A percentile compares a stretch with the other conserved stretches of the same genome.
Evolutionary conservation across 2,329 filamentous ascomycete genomes (phyloP).

Genomic region (Pseudocercospora crystallina): DNA sequence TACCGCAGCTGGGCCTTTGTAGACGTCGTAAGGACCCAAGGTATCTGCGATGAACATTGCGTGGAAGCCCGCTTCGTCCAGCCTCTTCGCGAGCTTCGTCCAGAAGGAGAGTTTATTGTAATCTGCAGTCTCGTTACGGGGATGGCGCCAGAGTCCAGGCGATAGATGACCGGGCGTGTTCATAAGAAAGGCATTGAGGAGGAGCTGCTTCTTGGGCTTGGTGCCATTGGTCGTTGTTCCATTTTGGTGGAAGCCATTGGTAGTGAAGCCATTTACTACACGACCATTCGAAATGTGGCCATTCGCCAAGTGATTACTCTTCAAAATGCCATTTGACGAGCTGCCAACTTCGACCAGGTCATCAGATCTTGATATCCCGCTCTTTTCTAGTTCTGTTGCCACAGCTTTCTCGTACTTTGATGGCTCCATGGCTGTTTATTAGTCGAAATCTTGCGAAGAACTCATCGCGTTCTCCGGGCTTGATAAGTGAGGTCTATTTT

Average conservation of each 20-base stretch:
- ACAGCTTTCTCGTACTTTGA: too few relatives aligned
- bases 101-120: slow-evolving; percentile 62
- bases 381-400: too few relatives aligned
- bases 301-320: too few relatives aligned
- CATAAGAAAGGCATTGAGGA: slow-evolving; percentile 43
- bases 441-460: too few relatives aligned
- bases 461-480: too few relatives aligned
- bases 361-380: too few relatives aligned
- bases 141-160: slow-evolving; percentile 61
- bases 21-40: slow-evolving; percentile 66
- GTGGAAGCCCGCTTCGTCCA: slow-evolving; percentile 63
- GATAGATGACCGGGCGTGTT: slow-evolving; percentile 50
- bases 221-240: slow-evolving; percentile 2
- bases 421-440: too few relatives aligned
- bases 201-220: slow-evolving; percentile 32
- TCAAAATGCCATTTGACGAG: too few relatives aligned
- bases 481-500: too few relatives aligned
- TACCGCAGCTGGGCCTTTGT: slow-evolving; percentile 59
- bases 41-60: slow-evolving; percentile 67
- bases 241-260: not conserved
- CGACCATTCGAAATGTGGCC: too few relatives aligned
- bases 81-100: slow-evolving; percentile 57
- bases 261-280: too few relatives aligned
- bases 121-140: slow-evolving; percentile 59
- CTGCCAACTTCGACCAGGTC: too few relatives aligned